These are phyloP conservation scores for Gnomoniopsis sp. DNA, from an alignment of 2,329 filamentous ascomycete genomes.

Conservation along the genomic window DNA sequence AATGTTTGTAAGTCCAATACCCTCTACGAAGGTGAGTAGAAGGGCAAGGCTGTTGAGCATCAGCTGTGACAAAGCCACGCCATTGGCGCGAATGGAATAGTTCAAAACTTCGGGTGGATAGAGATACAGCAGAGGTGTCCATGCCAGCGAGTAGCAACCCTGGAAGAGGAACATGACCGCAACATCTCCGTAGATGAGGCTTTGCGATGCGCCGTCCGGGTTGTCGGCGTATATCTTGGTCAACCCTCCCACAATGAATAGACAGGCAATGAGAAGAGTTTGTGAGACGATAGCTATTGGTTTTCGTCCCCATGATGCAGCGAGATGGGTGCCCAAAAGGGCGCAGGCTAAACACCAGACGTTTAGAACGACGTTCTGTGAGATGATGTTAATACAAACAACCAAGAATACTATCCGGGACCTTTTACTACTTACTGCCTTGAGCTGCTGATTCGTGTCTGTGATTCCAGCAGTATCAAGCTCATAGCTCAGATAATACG, in stretches of 20 bases:
- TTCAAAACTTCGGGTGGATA: conserved; percentile 49
- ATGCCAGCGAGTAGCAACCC: conserved; percentile 47
- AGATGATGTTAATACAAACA: not conserved
- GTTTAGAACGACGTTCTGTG: conserved; percentile 47
- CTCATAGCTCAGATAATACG: conserved; percentile 38
- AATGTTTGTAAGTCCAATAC: conserved; percentile 38
- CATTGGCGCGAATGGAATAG: conserved; percentile 46
- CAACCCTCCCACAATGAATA: conserved; percentile 50
- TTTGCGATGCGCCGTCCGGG: conserved; percentile 24
- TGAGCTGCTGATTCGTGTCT: conserved; percentile 37
- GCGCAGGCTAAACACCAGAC: conserved; percentile 43
- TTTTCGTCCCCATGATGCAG: conserved; percentile 41
- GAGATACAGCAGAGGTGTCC: conserved; percentile 45
- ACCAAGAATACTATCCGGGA: not conserved
- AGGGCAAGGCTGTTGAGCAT: conserved; percentile 27
- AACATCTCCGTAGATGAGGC: conserved; percentile 37
- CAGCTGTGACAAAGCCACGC: conserved; percentile 35
- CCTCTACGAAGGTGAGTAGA: conserved; percentile 29
- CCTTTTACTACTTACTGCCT: conserved; percentile 28
- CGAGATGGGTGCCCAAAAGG: conserved; percentile 39
- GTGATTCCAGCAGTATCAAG: conserved; percentile 44
- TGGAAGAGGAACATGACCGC: conserved; percentile 50
- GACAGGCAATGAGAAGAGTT: conserved; percentile 35
- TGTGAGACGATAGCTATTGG: conserved; percentile 38
- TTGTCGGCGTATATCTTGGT: conserved; percentile 37